Base-by-base conservation (phyloP, 2,329 filamentous ascomycete species). In the Calonectria montana region DNA sequence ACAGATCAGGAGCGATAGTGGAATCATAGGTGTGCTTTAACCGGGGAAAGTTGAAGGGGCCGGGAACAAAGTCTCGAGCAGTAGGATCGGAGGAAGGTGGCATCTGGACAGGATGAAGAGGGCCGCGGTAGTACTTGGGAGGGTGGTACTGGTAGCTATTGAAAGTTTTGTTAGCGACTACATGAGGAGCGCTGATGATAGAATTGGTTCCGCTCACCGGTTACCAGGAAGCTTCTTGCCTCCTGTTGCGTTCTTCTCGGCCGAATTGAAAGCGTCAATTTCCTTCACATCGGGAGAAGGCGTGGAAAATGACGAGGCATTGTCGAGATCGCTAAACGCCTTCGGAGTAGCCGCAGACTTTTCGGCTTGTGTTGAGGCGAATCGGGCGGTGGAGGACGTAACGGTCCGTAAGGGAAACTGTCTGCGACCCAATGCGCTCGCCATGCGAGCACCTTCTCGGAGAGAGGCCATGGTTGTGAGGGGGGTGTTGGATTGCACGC, bases 101-200 rank as follows among this genome's bases (percentile, higher is more conserved):
- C 71, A 95, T 94, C 86, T 98, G 95, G 80, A 98, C 92, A 63
- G 97, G 97, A 82, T 98, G 96, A 27, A 98, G 89, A 75, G 96
- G 96, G 69, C 97, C 97, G 80, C 96, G 94, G 84, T 98, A 92
- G 89, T 96, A 99, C 86, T 96, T 97, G 74, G 97, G 97, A 63
- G 96, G 93, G 75, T 96, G 95, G 84, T 94, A 98, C 85, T 97
- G 94, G 86, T 98, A 99, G 89, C 96, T 97, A 73, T 67, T n/a
- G 12, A 45, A 48, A 27, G 27, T 84, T 83, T 13, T 57, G 39
- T 77, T 67, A 76, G 63, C 64, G 43, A 53, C 48, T 37, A 65
- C 16, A 47, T 66, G 37, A 23, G 10, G n/a, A 25, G 18, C 59
- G 6, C 25, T 4, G 8, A 15, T 27, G 2, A 23, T 64, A 48